Base-by-base conservation (phyloP, 768 basidiomycete genomes). In the Suillus cothurnatus region DNA sequence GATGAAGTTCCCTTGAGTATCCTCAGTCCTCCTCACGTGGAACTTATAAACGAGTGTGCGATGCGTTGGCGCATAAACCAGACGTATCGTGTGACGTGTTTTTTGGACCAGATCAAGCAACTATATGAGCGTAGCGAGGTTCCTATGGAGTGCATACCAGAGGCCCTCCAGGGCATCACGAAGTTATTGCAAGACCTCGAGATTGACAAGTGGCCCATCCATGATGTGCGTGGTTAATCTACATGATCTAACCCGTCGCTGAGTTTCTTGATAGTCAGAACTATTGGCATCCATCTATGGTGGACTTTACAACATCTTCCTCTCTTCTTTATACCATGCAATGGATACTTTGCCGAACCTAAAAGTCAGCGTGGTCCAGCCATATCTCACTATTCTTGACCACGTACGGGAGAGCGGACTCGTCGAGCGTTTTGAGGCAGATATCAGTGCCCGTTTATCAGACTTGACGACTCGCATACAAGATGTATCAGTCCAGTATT, bases 1-100 rank as follows among this genome's bases (percentile, higher is more conserved):
- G 94, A 98, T 69, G 95, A 99, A 79, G 97, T 99, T 19, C 93
- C 95, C 0, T 80, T 99, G 43, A 93, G 94, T 8, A 98, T 99
- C 64, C 78, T 99, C 21, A 94, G 94, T 4, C 73, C 85, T 1
- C 74, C 84, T 14, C 94, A 98, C 73, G 82, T 94, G 49, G 91
- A 92, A 64, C 80, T 99, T 43, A 85, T 98, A 69, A 90, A 90
- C 64, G 93, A 96, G 70, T 95, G 94, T 70, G 94, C 94, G 3
- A 69, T 92, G 65, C 84, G 94, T 49, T 99, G 97, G 97, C 84
- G 97, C 56, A 89, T 99, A 67, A 86, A 88, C 2, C 89, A 90
- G 67, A 80, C 90, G 21, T 93, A 91, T 72, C 88, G 92, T 39
- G 88, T 85, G 1, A 83, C 88, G 12, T 90, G 88, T 71, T 97